These are phyloP conservation scores for Diaporthe aspalathi DNA, from an alignment of 2,329 filamentous ascomycete species.

Conservation along the genomic window DNA sequence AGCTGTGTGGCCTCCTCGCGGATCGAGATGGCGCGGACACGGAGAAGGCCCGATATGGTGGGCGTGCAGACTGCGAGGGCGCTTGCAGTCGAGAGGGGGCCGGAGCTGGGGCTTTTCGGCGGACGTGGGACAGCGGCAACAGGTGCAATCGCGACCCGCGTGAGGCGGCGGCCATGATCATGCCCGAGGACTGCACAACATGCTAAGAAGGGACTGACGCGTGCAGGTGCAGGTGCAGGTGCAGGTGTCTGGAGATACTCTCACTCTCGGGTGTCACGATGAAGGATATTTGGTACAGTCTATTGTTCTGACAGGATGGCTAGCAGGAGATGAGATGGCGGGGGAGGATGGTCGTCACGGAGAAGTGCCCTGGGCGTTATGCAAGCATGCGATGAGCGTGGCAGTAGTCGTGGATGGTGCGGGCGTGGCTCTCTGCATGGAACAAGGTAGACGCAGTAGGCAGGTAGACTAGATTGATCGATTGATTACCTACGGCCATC, in stretches of 20 bases:
- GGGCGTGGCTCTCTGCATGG: background rate
- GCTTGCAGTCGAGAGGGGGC: conserved; percentile 21
- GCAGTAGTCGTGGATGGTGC: background rate
- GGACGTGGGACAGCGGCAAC: conserved; percentile 36
- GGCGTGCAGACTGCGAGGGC: background rate
- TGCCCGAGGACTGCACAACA: conserved; percentile 31
- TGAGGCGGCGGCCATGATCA: conserved; percentile 38
- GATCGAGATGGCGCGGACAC: conserved; percentile 45
- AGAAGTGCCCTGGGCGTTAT: background rate
- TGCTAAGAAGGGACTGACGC: conserved; percentile 26
- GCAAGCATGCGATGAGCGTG: background rate
- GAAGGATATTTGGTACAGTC: conserved; percentile 5
- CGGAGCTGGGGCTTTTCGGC: conserved; percentile 20
- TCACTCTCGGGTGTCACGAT: conserved; percentile 7
- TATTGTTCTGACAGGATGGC: background rate
- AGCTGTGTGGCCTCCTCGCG: conserved; percentile 58
- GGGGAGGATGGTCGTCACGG: background rate
- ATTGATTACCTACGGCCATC: too few relatives aligned
- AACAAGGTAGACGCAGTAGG: too few relatives aligned
- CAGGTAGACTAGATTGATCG: too few relatives aligned
- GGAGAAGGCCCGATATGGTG: conserved; percentile 44
- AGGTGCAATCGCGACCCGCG: conserved; percentile 38
- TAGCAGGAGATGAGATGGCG: background rate
- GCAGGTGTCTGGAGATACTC: background rate
- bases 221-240: too few relatives aligned